These are phyloP conservation scores for Epichloe elymi DNA, from an alignment of 2,329 filamentous ascomycete genomes.

Conservation along the genomic window DNA sequence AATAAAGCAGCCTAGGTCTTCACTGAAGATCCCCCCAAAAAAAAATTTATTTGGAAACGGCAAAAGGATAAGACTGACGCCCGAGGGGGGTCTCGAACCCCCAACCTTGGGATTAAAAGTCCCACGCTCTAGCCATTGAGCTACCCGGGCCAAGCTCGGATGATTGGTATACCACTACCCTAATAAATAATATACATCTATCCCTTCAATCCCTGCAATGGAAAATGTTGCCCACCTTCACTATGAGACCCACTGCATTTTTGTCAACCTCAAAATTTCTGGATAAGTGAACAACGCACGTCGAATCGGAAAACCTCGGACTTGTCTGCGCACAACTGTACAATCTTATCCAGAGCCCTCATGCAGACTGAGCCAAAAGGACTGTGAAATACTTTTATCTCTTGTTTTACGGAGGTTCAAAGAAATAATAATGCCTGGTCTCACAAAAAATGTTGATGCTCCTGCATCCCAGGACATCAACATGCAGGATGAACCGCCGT, in stretches of 20 bases:
- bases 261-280: conserved; percentile 7
- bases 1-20: neutral
- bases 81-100: conserved; percentile 21
- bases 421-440: conserved; percentile 23
- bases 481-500: conserved; percentile 33
- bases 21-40: no score
- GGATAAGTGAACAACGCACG: neutral
- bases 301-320: neutral
- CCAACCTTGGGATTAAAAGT: conserved; percentile 22
- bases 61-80: conserved; percentile 7
- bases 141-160: conserved; percentile 13
- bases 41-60: fast-evolving
- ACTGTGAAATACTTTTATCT: no score
- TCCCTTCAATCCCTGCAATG: fast-evolving
- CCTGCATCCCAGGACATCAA: conserved; percentile 20
- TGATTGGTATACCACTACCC: fast-evolving
- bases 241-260: neutral
- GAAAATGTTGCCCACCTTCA: neutral
- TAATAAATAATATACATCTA: neutral
- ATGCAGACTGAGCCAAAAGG: no score
- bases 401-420: no score
- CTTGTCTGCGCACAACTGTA: neutral
- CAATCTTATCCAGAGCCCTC: no score
- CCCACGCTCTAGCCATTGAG: conserved; percentile 23
- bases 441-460: conserved; percentile 23